phyloP scores from a whole-genome alignment of 495 filamentous ascomycete species.

The Aspergillus ostianus region DNA sequence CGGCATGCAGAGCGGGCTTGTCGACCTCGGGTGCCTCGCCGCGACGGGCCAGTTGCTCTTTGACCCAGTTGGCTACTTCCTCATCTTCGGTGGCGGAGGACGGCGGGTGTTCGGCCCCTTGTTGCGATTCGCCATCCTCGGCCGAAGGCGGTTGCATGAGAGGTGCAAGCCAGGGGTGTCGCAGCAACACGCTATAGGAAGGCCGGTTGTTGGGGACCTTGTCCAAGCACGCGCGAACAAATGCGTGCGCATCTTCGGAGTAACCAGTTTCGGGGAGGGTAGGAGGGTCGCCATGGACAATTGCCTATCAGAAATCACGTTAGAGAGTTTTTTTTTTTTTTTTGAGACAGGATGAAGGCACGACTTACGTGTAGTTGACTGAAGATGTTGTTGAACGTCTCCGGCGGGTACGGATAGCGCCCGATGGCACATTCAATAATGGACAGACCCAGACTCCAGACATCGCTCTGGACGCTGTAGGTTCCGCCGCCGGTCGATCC shows the following conservation, averaged over 20 bases:
- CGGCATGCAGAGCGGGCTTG: conserved; percentile 76
- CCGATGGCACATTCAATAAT: conserved; percentile 97
- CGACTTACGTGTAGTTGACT: conserved; percentile 89
- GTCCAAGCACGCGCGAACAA: conserved; percentile 86
- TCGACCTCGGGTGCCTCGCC: conserved; percentile 44
- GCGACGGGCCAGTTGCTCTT: conserved; percentile 62
- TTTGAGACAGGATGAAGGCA: conserved; percentile 7
- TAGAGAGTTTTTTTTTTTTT: conserved; percentile 3
- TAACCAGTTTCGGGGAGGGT: conserved; percentile 75
- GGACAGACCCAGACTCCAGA: conserved; percentile 93
- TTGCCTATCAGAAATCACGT: conserved; percentile 62
- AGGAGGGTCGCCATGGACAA: conserved; percentile 93
- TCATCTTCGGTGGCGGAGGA: conserved; percentile 57
- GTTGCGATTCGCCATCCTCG: conserved; percentile 59
- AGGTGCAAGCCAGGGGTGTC: conserved; percentile 81
- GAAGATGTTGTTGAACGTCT: conserved; percentile 98
- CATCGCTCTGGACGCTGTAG: conserved; percentile 97
- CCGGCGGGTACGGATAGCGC: conserved; percentile 93
- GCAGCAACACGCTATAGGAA: conserved; percentile 82
- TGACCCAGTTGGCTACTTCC: conserved; percentile 86
- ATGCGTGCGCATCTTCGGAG: conserved; percentile 77
- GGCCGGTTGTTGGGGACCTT: conserved; percentile 89
- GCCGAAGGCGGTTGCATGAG: conserved; percentile 81
- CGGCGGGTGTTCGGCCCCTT: conserved; percentile 33
- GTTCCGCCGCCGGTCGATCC: conserved; percentile 73